Conservation (phyloP, 169 alveolate species). For the Prorocentrum cordatum region DNA sequence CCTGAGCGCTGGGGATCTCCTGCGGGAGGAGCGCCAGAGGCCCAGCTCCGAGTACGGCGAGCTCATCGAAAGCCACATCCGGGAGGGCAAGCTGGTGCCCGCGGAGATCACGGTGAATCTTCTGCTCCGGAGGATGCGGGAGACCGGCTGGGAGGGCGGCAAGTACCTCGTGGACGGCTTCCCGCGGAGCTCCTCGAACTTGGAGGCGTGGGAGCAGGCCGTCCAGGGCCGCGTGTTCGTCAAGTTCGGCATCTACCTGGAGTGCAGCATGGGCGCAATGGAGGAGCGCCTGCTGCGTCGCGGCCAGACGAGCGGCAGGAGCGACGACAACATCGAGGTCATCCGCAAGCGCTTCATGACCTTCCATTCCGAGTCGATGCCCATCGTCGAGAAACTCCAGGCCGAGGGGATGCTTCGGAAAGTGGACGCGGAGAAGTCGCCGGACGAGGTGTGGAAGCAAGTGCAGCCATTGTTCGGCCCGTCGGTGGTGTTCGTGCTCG, state of each 20-base stretch:
- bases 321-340: slow-evolving; percentile 89
- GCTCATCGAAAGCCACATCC: slow-evolving; percentile 77
- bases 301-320: slow-evolving; percentile 87
- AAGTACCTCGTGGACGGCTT: slow-evolving; percentile 85
- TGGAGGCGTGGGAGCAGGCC: slow-evolving; percentile 73
- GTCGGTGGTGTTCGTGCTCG: slow-evolving; percentile 39
- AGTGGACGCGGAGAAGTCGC: slow-evolving; percentile 33
- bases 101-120: slow-evolving; percentile 82
- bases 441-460: slow-evolving; percentile 27
- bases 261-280: slow-evolving; percentile 23
- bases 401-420: background rate
- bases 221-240: slow-evolving; percentile 21
- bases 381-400: slow-evolving; percentile 28
- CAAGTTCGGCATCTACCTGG: slow-evolving; percentile 23
- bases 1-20: slow-evolving; percentile 83
- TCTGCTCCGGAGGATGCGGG: slow-evolving; percentile 80
- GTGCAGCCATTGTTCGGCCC: slow-evolving; percentile 65
- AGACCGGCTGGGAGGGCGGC: slow-evolving; percentile 80
- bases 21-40: slow-evolving; percentile 83
- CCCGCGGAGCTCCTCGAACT: slow-evolving; percentile 80
- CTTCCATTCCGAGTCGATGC: slow-evolving; percentile 53
- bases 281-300: slow-evolving; percentile 78
- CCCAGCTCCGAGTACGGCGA: slow-evolving; percentile 41
- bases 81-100: slow-evolving; percentile 85
- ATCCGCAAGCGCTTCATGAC: slow-evolving; percentile 31